Base-by-base conservation (phyloP, 139 green algal genomes). In the Chlamydomonas asymmetrica region DNA sequence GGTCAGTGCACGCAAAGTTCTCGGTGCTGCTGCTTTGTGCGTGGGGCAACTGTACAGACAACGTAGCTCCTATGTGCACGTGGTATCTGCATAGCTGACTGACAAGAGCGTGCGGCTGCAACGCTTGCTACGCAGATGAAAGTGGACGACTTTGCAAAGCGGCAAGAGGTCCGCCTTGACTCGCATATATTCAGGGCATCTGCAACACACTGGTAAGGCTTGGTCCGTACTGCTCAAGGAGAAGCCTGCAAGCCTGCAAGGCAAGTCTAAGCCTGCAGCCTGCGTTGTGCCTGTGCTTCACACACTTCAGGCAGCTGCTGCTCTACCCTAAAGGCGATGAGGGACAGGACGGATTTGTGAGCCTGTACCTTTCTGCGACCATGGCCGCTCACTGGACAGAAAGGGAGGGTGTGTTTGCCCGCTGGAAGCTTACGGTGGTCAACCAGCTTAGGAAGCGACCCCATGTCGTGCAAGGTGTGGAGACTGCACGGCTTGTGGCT, bases 321-420 rank as follows among this genome's bases (percentile, higher is more conserved):
- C 63, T 71, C 22, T 71, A 59, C 41, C 63, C 63, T 13, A n/a
- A 71, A 23, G 63, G 63, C 10, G 63, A 71, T 9, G 63, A 57
- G 9, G 63, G 40, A 13, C 40, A 57, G 29, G 29, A 27, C 18
- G 63, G 63, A n/a, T 57, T 41, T 29, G 18, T 71, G 22, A 71
- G 63, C 40, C 40, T 71, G 0, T 71, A 71, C 41, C 38, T 71
- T 13, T n/a, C 40, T 9, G 63, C 63, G n/a, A 57, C 63, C 0
- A n/a, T 71, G 18, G 63, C 63, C 5, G n/a, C 63, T 3, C 63
- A 59, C 29, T 71, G 63, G 63, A 29, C 40, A 29, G 40, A 9
- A 2, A 18, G 20, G 0, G 63, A 71, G 41, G 63, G n/a, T 2
- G 63, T 71, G 10, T 29, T 41, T 22, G 35, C 40, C 41, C 39